Evolutionary conservation across 75 land plant genomes (phyloP), one percentile per base, ranked within the genome.

Genomic region (Pinus albicaulis): DNA sequence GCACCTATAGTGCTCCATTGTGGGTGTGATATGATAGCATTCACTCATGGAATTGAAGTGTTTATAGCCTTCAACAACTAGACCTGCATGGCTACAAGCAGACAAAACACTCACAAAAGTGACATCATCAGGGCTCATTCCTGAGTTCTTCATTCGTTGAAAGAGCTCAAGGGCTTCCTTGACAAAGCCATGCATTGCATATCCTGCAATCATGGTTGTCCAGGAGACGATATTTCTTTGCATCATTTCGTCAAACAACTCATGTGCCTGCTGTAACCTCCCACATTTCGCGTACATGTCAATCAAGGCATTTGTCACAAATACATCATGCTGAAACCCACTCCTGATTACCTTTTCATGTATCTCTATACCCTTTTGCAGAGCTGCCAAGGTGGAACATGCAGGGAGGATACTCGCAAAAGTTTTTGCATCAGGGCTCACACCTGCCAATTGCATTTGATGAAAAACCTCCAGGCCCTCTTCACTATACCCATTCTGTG

Each of bases 81-180:
- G 61, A 24, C 60, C 64, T 48, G 81, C 25, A 11, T 56, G 57
- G 28, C 76, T 57, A 73, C 82, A 80, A 57, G 79, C 82, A 8
- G 74, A 53, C 15, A 86, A 57, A 36, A 76, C 76, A 36, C 63
- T 57, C 3, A 82, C 65, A 62, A 86, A 68, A 25, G 86, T 76
- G 12, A 74, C 59, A 22, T 74, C 59, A 55, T 82, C 66, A 11
- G 77, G 77, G 8, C 48, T 28, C 17, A 80, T 48, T 55, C 84
- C 82, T 34, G 62, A 77, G 19, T 58, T 60, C 59, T 80, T 52
- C 84, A 80, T 82, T 68, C 66, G 44, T 11, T 80, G 48, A 68
- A 55, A 82, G 36, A 74, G 71, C 17, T 74, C 55, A 17, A 82
- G 34, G 12, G 84, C 82, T 74, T 82, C 82, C 76, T 64, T 73